These are phyloP conservation scores for Nakataea oryzae DNA, from an alignment of 2,329 filamentous ascomycete genomes.

Conservation along the genomic window DNA sequence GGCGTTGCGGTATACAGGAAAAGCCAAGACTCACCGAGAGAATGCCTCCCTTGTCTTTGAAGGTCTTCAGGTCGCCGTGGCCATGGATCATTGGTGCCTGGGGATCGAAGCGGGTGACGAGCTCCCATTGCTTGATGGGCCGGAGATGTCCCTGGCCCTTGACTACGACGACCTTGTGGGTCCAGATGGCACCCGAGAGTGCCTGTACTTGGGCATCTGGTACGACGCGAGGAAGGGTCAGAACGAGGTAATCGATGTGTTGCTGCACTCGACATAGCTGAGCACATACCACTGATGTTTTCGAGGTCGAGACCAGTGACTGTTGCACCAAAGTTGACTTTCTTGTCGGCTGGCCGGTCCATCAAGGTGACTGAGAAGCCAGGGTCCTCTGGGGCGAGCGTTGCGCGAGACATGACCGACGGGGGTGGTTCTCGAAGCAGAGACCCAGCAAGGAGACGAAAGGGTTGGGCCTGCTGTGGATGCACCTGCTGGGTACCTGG, in stretches of 20 bases:
- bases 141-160: slow-evolving; percentile 28
- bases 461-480: too few relatives aligned
- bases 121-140: slow-evolving; percentile 32
- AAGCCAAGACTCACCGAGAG: slow-evolving; percentile 12
- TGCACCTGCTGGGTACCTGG: too few relatives aligned
- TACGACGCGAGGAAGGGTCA: too few relatives aligned
- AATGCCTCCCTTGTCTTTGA: slow-evolving; percentile 27
- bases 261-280: too few relatives aligned
- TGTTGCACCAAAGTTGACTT: slow-evolving; percentile 24
- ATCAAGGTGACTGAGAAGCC: slow-evolving; percentile 25
- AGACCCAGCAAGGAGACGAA: too few relatives aligned
- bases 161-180: slow-evolving; percentile 29
- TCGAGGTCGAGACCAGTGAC: slow-evolving; percentile 26
- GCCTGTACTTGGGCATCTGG: slow-evolving; percentile 23
- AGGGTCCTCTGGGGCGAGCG: slow-evolving; percentile 15
- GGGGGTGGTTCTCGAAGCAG: too few relatives aligned
- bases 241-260: too few relatives aligned
- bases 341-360: slow-evolving; percentile 18
- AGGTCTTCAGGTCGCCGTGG: slow-evolving; percentile 28
- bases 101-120: slow-evolving; percentile 31
- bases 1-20: background rate
- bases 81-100: slow-evolving; percentile 27
- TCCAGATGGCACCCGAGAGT: slow-evolving; percentile 28
- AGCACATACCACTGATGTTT: too few relatives aligned
- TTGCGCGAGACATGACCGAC: too few relatives aligned